Base-by-base conservation (phyloP, 768 basidiomycete genomes). In the Xerocomellus amylosporus region DNA sequence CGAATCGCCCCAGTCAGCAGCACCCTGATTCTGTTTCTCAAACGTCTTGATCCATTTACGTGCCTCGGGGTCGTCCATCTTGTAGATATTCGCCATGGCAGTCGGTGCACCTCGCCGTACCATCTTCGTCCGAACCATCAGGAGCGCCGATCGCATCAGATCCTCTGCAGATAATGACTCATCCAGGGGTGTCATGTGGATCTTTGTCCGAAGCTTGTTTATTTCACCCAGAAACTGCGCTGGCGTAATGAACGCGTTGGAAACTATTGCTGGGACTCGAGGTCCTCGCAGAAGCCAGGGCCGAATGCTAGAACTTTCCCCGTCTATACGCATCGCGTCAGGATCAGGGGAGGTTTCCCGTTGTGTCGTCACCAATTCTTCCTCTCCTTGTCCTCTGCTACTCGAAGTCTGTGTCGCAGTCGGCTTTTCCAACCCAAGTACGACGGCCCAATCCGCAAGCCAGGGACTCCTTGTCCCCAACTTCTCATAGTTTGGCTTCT, bases 231-330 rank as follows among this genome's bases (percentile, higher is more conserved):
- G 63, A 12, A 95, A 73, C 4, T 71, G 74, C 0, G 71, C 70
- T 2, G 75, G 68, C 24, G 75, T 75, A 34, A 75, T 73, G 49
- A 79, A 73, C 58, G 59, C 75, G 49, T 71, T 70, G 2, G 75
- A 68, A 14, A 90, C 56, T 34, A 92, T 74, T 4, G 63, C 61
- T 4, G 71, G 61, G 0, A 80, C 72, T 36, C 77, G 75, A 31
- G 77, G 60, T 7, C 89, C 88, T 41, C 81, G 83, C 26, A 94
- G 69, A 5, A 94, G 75, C 92, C 92, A 95, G 13, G 84, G 80
- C 42, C 64, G 71, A 15, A 73, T 5, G 10, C 13, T 55, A 14
- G 24, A 28, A 5, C 20, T 17, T 28, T 46, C 39, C 48, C 49
- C 24, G 31, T 47, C 47, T 50, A 34, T 54, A 36, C 60, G 60